Evolutionary conservation across 352 stramenopile genomes (phyloP), one percentile per base, ranked within the genome.

Genomic region (Elongisporangium senticosum): DNA sequence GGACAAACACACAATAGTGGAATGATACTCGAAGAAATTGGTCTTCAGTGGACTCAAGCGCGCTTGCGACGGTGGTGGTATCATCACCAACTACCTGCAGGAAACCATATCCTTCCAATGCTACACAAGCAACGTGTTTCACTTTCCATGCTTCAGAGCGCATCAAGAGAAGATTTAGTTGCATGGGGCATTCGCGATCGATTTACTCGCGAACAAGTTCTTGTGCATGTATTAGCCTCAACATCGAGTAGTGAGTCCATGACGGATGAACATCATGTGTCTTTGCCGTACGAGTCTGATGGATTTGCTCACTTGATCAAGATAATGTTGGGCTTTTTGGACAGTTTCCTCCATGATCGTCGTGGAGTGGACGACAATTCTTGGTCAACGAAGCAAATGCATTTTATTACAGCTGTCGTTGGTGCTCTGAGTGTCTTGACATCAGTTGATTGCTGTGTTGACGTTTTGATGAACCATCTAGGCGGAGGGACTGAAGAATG

Each of bases 121-220:
- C 59, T 90, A 0, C 26, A 84, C 20, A 61, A 59, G 14, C 71
- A 81, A 10, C 68, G 81, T 11, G 61, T 89, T 40, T 71, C 78
- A 2, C 59, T 90, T 6, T 53, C 67, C 3, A 65, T 58, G 40
- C 56, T 90, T n/a, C 65, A 80, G 49, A 63, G 61, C 14, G 78
- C 81, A 22, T 87, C 81, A 8, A 73, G 78, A 7, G 81, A 90
- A 64, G 81, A 87, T 28, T 55, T 90, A 0, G 81, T 89, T n/a
- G 79, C 76, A 0, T 90, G 78, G 78, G 78, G 78, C 2, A 69
- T 90, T 39, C 61, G 66, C 14, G 78, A 89, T 53, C 75, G 78
- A 1, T 71, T 76, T 50, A 71, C 53, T 19, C 72, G 78, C 19
- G 76, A 90, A 17, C 71, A 79, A 56, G 70, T 90, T 63, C 48